These are phyloP conservation scores for Maudiozyma barnettii DNA, from an alignment of 805 yeast genomes.

Conservation along the genomic window DNA sequence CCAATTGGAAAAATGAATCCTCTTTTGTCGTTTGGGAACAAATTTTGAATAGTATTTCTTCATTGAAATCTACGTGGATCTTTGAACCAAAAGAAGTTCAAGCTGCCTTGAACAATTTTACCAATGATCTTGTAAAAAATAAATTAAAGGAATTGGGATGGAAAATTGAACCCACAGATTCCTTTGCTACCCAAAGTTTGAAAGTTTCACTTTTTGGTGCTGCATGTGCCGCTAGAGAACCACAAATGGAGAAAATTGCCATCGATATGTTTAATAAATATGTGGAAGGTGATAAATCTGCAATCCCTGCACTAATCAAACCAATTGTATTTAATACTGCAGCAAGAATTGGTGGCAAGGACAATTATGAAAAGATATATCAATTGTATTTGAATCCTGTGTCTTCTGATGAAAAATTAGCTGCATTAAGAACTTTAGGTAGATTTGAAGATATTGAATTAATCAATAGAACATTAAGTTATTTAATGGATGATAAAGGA, in stretches of 20 bases:
- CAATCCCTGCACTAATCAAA: conserved; percentile 68
- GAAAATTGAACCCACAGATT: conserved; percentile 45
- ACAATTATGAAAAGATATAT: conserved; percentile 54
- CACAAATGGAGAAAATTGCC: conserved; percentile 38
- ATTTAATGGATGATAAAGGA: conserved; percentile 43
- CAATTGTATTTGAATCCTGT: conserved; percentile 50
- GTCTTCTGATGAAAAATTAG: conserved; percentile 55
- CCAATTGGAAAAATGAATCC: conserved; percentile 49
- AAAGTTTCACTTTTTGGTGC: conserved; percentile 53
- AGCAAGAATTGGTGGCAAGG: conserved; percentile 50
- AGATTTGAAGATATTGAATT: conserved; percentile 43
- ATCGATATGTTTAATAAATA: conserved; percentile 43
- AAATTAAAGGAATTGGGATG: conserved; percentile 55
- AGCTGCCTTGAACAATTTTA: conserved; percentile 43
- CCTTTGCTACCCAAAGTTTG: conserved; percentile 55
- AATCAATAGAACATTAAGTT: conserved; percentile 45
- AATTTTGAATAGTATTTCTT: conserved; percentile 40
- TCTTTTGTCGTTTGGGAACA: conserved; percentile 64
- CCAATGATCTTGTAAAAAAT: conserved; percentile 43
- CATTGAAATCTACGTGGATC: conserved; percentile 44
- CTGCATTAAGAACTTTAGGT: conserved; percentile 66
- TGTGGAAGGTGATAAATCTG: conserved; percentile 52
- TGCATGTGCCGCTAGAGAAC: conserved; percentile 47
- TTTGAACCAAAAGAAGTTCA: conserved; percentile 42
- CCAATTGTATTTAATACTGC: conserved; percentile 55